Evolutionary conservation across 192 early-diverging fungal species (phyloP).

Genomic region (Jimgerdemannia lactiflua): DNA sequence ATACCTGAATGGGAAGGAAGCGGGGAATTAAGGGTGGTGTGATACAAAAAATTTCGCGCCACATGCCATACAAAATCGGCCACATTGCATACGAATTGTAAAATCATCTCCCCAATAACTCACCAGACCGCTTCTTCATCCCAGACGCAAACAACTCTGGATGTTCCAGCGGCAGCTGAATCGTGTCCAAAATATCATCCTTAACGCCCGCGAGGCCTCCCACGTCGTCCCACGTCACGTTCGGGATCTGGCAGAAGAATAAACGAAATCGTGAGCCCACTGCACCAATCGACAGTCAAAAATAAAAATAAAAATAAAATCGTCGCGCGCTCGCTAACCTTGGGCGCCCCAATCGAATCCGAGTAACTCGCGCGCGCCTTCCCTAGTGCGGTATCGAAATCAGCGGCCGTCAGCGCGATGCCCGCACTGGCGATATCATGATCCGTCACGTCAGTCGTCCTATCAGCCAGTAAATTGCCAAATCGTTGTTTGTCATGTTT

Average conservation of each 20-base stretch:
- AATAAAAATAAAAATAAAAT: too few species aligned
- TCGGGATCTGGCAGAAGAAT: conserved; percentile 69
- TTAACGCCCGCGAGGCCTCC: conserved; percentile 94
- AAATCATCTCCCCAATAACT: background rate
- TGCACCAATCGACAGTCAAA: background rate
- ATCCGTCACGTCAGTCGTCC: conserved; percentile 23
- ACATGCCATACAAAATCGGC: too few species aligned
- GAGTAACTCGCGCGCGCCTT: conserved; percentile 80
- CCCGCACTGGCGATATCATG: conserved; percentile 67
- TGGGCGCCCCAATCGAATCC: conserved; percentile 93
- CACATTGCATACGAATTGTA: too few species aligned
- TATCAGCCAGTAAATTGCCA: background rate
- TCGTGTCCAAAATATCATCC: conserved; percentile 92
- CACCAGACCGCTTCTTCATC: conserved; percentile 88
- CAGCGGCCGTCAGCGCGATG: conserved; percentile 68
- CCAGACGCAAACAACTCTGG: conserved; percentile 96
- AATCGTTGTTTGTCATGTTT: background rate
- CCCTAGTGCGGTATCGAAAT: conserved; percentile 78
- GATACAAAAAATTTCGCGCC: too few species aligned
- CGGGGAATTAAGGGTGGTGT: too few species aligned
- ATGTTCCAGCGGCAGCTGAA: conserved; percentile 92
- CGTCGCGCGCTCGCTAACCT: conserved; percentile 33
- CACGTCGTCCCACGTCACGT: conserved; percentile 98
- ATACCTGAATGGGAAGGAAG: conserved; percentile 25
- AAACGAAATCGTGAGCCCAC: background rate